Evolutionary conservation across 192 early-diverging fungal genomes (phyloP), one percentile per base, ranked within the genome.

Genomic region (Martensiomyces pterosporus): DNA sequence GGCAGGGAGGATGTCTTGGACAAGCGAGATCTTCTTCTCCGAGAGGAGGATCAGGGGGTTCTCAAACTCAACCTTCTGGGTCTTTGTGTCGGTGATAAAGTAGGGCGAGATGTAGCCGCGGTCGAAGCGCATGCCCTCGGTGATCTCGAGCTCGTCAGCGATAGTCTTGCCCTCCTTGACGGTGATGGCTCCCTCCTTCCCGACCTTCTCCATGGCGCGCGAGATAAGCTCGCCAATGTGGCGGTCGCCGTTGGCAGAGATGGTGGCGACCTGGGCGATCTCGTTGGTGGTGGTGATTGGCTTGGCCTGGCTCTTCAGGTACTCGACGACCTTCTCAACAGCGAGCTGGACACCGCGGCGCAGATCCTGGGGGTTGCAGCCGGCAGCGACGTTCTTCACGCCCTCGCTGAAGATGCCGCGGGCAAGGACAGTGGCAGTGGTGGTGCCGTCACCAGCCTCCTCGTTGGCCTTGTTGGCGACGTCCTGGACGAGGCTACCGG

Each of bases 381-480:
- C 97, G 49, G 95, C 94, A 27, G 95, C 93, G 38, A 99, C 95
- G 64, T 92, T 97, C 87, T 96, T 97, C 55, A 98, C 84, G 60
- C 97, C 97, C 80, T 99, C 95, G 57, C 86, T 82, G 75, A 98
- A 99, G 78, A 99, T 99, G 49, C 91, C 97, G 55, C 94, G 90
- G 43, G 97, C 88, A 27, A 99, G 82, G 15, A 99, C 93, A 24
- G 97, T 99, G 24, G 94, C 94, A 18, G 97, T 99, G 41, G 97
- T 99, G 39, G 97, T 99, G 48, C 97, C 97, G 76, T 99, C 97
- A 60, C 97, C 97, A 50, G 97, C 97, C 57, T 85, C 77, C 80
- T 99, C 97, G 78, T 99, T 99, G 49, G 97, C 94, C 85, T 99
- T 99, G 85, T 95, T 96, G 43, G 97, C 97, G 43, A 99, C 97